Evolutionary conservation across 345 rosid genomes (phyloP).

Genomic region (Citrus reticulata): DNA sequence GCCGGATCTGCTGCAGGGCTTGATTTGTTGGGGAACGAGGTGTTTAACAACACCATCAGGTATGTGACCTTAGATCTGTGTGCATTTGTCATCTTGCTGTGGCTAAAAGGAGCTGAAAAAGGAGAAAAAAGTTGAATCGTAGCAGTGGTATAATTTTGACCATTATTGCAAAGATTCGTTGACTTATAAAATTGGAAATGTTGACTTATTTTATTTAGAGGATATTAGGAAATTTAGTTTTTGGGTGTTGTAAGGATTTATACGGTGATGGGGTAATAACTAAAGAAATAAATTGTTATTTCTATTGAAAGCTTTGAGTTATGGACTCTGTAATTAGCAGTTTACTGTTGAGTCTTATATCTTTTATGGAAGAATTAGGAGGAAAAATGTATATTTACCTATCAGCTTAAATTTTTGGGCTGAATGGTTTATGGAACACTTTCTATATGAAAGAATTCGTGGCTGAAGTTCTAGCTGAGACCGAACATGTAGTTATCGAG

Average conservation of each 20-base stretch:
- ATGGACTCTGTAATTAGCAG: background rate
- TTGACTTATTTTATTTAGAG: background rate
- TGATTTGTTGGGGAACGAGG: slow-evolving; percentile 17
- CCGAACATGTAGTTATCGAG: background rate
- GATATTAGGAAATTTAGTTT: background rate
- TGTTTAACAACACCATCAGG: slow-evolving; percentile 15
- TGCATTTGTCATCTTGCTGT: background rate
- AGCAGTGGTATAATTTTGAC: background rate
- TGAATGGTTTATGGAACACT: background rate
- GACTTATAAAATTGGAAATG: background rate
- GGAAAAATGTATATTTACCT: no score
- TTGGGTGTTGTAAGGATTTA: background rate
- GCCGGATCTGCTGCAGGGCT: slow-evolving; percentile 31
- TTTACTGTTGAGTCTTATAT: no score
- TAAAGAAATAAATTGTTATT: background rate
- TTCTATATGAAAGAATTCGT: background rate
- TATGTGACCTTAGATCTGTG: slow-evolving; percentile 1
- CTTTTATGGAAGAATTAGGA: no score
- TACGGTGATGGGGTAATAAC: no score
- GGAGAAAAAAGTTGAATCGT: background rate
- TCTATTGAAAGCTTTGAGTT: background rate
- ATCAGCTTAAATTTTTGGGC: background rate
- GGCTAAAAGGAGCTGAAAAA: background rate
- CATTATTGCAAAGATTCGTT: background rate
- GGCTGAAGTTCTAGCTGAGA: background rate